Base-by-base conservation (phyloP, 2,329 filamentous ascomycete species). In the Escovopsis sp. region DNA sequence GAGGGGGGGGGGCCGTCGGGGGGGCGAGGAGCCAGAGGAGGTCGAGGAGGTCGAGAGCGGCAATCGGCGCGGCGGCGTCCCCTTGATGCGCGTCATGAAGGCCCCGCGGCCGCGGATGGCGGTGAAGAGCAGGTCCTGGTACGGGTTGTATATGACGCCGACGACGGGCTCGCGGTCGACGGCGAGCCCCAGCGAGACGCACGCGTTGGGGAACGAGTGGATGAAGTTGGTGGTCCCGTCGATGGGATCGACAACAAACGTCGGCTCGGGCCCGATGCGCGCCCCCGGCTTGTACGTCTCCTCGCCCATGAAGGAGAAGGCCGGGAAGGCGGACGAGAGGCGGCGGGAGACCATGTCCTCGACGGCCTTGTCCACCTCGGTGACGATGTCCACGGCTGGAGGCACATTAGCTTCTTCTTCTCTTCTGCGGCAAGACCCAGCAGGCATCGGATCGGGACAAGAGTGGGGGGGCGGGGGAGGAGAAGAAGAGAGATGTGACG, bases 171-270 rank as follows among this genome's bases (percentile, higher is more conserved):
- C 49, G 42, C 69, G 68, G 48, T 69, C 57, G 41, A 85, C 57
- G 30, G 77, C 68, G 38, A 88, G 66, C 31, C 81, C 82, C 25
- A 88, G 72, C 10, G 79, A 84, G 58, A 87, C 77, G 59, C 76
- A 82, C 41, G 82, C 79, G 47, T 74, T 68, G 4, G 79, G 79
- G 57, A 83, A 79, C 15, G 69, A 70, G 57, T 87, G 82, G 32
- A 87, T 70, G 50, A 88, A 86, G 65, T 87, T 87, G 34, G 78
- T 84, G 6, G 74, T 86, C 35, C 57, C 82, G 58, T 88, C 82
- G 46, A 88, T 86, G 31, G 82, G 82, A 53, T 88, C 82, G 44
- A 82, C 76, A 49, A 87, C 70, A 58, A 87, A 87, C 30, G 82
- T 88, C 2, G 82, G 81, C 13, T 67, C 67, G 21, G 65, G 54